Evolutionary conservation across 1,139 yeast species (phyloP), one percentile per base, ranked within the genome.

Genomic region (Pichia sp.): DNA sequence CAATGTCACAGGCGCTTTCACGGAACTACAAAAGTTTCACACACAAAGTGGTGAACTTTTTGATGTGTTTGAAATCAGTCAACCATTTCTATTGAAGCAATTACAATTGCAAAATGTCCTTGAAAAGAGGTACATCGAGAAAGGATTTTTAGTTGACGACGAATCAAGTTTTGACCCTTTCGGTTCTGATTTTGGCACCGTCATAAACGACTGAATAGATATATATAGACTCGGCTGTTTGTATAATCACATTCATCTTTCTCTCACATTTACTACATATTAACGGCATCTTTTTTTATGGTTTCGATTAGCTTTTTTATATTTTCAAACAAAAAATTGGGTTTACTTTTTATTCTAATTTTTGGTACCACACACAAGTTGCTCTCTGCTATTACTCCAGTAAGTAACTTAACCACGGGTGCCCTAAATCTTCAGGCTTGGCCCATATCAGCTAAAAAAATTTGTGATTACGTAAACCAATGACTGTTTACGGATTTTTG

Each of bases 21-120:
- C 41, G 16, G 41, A 36, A n/a, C 41, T 36, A n/a, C 41, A 36
- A 36, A 36, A 36, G n/a, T n/a, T 36, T 10, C 16, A 36, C 41
- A 36, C 41, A n/a, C n/a, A 36, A 13, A n/a, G 16, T n/a, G n/a
- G 8, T n/a, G 41, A 36, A n/a, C 16, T 15, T 10, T n/a, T 36
- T 6, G 53, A 52, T 11, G 15, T 36, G 10, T 40, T 49, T 29
- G 47, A 38, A 2, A 11, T 29, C 3, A 52, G 51, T 44, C 46
- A 49, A n/a, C 42, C 52, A 15, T 47, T 49, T 30, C 45, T 56
- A 16, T 19, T 53, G 10, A 54, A 54, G 34, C 58, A 56, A 34
- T 45, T 56, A 49, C 58, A 56, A 45, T 44, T 56, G 32, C 56
- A 56, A 44, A 51, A 54, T n/a, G 23, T 50, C 4, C 43, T 53